Evolutionary conservation across 768 basidiomycete species (phyloP), one percentile per base, ranked within the genome.

Genomic region (Royoungia palumana): DNA sequence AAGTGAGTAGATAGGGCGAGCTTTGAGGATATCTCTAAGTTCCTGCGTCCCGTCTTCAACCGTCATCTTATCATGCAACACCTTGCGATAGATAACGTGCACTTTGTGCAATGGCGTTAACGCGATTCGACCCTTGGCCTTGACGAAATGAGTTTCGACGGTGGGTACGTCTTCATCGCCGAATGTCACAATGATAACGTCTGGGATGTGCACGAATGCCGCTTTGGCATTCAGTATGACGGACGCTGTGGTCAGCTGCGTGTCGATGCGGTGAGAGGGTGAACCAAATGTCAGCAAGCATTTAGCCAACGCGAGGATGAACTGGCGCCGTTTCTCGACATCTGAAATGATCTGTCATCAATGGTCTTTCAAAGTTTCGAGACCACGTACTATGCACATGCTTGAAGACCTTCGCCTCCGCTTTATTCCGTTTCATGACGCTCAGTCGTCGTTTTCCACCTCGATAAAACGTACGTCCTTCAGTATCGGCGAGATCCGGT

Each of bases 201-300:
- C 82, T 4, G 89, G 85, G 32, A 90, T 75, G 64, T 92, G 89
- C 17, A 95, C 85, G 60, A 95, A 91, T 60, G 86, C 83, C 46
- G 88, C 87, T 56, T 85, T 78, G 53, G 90, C 77, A 27, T 87
- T 82, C 14, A 96, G 78, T 48, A 90, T 85, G 11, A 77, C 71
- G 6, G 92, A 85, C 3, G 90, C 91, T 5, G 88, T 81, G 50
- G 77, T 75, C 35, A 97, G 79, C 64, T 94, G 93, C 1, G 89
- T 84, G 70, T 95, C 92, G 54, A 94, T 86, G 17, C 94, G 79
- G 66, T 96, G 94, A 19, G 91, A 92, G 2, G 93, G 93, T n/a
- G 93, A 89, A 17, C 94, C 94, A 64, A 89, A 94, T n/a, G 83
- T 77, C 64, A 97, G 80, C 49, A 97, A 77, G 11, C 89, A 89